Conservation (phyloP, 2,329 filamentous ascomycete species). For the Fusarium virguliforme region DNA sequence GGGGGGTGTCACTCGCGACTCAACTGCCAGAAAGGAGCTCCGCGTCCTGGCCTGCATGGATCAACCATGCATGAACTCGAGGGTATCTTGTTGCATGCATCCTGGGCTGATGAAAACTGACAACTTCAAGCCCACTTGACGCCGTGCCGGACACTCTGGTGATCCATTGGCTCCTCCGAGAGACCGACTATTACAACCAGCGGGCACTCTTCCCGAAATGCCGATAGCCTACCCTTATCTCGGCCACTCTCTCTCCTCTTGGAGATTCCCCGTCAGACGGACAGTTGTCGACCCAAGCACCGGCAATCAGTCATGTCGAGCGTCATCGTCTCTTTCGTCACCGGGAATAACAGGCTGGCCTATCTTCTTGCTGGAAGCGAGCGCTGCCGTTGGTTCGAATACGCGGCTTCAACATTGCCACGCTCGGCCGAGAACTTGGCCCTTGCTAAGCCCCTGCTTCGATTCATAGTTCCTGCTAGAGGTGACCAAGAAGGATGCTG, state of each 20-base stretch:
- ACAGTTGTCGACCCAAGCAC: neutral
- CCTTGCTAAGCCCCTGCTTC: neutral
- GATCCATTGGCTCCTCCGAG: neutral
- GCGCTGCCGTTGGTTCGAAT: neutral
- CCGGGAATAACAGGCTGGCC: neutral
- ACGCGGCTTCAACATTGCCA: neutral
- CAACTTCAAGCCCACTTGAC: slow-evolving; percentile 1
- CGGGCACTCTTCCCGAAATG: neutral
- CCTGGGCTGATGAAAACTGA: neutral
- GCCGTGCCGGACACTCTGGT: neutral
- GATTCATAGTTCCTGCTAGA: neutral
- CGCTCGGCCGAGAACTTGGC: slow-evolving; percentile 1
- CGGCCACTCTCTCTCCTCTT: neutral
- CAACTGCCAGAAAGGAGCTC: slow-evolving; percentile 2
- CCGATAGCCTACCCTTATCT: neutral
- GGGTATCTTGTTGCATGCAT: slow-evolving; percentile 7
- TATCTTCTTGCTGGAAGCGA: neutral
- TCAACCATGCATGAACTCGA: slow-evolving; percentile 13
- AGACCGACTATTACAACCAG: neutral
- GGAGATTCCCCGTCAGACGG: neutral
- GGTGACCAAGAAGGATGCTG: neutral
- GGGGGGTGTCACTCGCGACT: neutral
- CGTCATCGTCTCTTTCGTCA: neutral
- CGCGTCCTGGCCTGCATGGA: slow-evolving; percentile 2
- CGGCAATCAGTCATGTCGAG: neutral